These are phyloP conservation scores for Hypoxylon sp. DNA, from an alignment of 2,329 filamentous ascomycete species.

Conservation along the genomic window DNA sequence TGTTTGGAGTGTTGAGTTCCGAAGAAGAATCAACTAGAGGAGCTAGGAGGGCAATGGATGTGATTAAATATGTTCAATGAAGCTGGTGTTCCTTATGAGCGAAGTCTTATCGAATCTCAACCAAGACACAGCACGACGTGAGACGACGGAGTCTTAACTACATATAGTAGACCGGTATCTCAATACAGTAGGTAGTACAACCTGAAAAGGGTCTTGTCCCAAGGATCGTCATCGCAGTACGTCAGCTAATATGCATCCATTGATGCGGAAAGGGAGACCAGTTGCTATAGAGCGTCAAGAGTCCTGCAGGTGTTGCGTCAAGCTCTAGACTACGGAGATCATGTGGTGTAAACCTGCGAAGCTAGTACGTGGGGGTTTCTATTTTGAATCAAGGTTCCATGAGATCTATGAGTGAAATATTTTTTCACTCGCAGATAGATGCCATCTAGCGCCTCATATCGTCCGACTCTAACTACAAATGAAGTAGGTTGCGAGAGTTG, in stretches of 20 bases:
- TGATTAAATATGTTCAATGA: constrained; percentile 18
- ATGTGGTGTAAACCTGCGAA: constrained; percentile 27
- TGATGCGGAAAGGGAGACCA: constrained; percentile 20
- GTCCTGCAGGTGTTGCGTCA: constrained; percentile 34
- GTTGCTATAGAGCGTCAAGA: constrained; percentile 20
- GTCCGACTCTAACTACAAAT: not conserved
- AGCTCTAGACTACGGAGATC: constrained; percentile 21
- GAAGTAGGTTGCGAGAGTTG: not conserved
- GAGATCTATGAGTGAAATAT: constrained; percentile 8
- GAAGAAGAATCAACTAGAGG: not conserved
- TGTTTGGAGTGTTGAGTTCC: not conserved
- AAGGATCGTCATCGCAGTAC: constrained; percentile 33
- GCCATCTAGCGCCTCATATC: not conserved
- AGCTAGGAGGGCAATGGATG: not conserved
- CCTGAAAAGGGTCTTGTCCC: constrained; percentile 7
- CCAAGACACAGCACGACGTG: not conserved
- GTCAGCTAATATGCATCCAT: constrained; percentile 39
- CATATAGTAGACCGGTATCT: constrained; percentile 19
- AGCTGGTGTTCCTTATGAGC: not conserved
- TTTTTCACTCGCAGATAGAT: constrained; percentile 11
- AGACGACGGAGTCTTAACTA: constrained; percentile 10
- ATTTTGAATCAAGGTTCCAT: constrained; percentile 9
- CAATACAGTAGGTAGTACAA: constrained; percentile 38
- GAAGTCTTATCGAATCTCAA: constrained; percentile 15
- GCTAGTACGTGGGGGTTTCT: constrained; percentile 11